phyloP scores from a whole-genome alignment of 1,284 basidiomycete species.

The Kwoniella shivajii region DNA sequence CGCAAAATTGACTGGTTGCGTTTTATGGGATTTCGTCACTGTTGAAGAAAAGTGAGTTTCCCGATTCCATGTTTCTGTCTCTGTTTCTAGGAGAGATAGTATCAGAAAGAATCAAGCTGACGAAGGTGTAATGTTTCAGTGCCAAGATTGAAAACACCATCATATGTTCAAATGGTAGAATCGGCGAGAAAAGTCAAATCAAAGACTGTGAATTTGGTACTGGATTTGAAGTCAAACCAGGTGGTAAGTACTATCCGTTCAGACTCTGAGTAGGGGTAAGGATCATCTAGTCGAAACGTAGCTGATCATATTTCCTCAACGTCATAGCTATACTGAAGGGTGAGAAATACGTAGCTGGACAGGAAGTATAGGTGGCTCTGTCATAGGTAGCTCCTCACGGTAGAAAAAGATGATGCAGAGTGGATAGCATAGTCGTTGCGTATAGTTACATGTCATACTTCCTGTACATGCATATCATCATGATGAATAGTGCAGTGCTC shows the following conservation, averaged over 20 bases:
- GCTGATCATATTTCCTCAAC: not conserved
- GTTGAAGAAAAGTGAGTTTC: constrained; percentile 59
- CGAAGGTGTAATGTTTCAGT: constrained; percentile 54
- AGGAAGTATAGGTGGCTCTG: constrained; percentile 34
- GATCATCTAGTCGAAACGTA: no score
- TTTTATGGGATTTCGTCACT: constrained; percentile 86
- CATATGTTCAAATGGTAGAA: constrained; percentile 75
- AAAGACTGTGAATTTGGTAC: constrained; percentile 83
- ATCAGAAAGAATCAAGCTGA: constrained; percentile 4
- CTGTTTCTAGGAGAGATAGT: no score
- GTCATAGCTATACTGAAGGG: constrained; percentile 60
- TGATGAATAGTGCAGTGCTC: no score
- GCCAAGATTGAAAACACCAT: constrained; percentile 89
- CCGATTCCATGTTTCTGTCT: not conserved
- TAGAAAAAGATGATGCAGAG: not conserved
- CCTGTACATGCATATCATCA: no score
- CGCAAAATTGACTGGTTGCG: constrained; percentile 80
- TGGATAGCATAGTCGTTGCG: no score
- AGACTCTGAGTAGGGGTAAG: no score
- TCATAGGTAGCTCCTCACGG: not conserved
- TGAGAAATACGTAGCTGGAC: constrained; percentile 62
- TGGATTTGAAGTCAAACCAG: constrained; percentile 76
- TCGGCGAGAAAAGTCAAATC: constrained; percentile 78
- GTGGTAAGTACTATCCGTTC: constrained; percentile 60
- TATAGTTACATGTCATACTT: no score